A percentile compares a stretch with the other conserved stretches of the same genome.
phyloP scores from a whole-genome alignment of 768 basidiomycete genomes.

The Lentinula sp. region DNA sequence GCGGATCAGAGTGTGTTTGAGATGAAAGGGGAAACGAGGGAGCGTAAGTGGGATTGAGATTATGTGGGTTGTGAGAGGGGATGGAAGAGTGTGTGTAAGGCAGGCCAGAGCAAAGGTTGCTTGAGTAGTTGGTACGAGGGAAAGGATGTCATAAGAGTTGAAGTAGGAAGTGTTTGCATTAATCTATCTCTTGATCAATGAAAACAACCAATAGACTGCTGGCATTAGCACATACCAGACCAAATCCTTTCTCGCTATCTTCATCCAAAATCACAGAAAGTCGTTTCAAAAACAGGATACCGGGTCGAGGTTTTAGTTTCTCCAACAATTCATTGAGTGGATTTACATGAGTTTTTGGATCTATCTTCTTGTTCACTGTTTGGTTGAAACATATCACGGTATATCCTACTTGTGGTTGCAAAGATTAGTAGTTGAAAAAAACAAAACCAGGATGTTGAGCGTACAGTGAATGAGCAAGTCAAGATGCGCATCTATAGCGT shows the following conservation, averaged over 20 bases:
- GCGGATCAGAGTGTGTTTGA: slow-evolving; percentile 80
- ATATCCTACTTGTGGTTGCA: slow-evolving; percentile 67
- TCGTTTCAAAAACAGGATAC: slow-evolving; percentile 65
- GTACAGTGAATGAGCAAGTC: slow-evolving; percentile 70
- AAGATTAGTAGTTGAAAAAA: slow-evolving; percentile 6
- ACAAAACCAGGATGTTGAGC: slow-evolving; percentile 18
- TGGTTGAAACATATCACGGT: slow-evolving; percentile 76
- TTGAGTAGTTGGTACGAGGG: slow-evolving; percentile 68
- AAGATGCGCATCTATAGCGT: slow-evolving; percentile 53
- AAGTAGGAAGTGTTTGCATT: slow-evolving; percentile 61
- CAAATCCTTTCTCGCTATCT: slow-evolving; percentile 83
- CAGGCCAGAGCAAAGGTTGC: slow-evolving; percentile 74
- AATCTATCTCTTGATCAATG: slow-evolving; percentile 36
- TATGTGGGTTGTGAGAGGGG: slow-evolving; percentile 72
- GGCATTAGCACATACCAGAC: slow-evolving; percentile 44
- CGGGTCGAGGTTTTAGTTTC: slow-evolving; percentile 52
- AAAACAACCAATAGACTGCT: background rate
- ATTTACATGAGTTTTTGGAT: slow-evolving; percentile 65
- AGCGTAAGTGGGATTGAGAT: slow-evolving; percentile 75
- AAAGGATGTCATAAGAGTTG: slow-evolving; percentile 69
- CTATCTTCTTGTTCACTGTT: slow-evolving; percentile 64
- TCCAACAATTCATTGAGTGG: slow-evolving; percentile 50
- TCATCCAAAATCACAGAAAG: slow-evolving; percentile 78
- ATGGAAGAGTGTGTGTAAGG: slow-evolving; percentile 72
- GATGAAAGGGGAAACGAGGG: slow-evolving; percentile 71